Evolutionary conservation across 1,284 basidiomycete species (phyloP), one percentile per base, ranked within the genome.

Genomic region (Lentinus polychrous): DNA sequence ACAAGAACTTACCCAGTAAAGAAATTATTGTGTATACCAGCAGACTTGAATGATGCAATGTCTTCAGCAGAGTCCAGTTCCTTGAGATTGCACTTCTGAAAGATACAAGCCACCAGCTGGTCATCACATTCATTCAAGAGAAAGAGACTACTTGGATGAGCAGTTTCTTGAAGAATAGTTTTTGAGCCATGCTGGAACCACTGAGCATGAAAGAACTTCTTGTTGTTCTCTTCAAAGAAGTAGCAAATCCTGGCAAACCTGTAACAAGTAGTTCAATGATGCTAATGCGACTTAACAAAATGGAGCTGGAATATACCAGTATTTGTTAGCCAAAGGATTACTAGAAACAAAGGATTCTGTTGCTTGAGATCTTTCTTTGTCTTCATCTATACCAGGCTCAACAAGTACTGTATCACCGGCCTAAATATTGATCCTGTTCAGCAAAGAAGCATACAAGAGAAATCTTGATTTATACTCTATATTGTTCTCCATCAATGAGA

Each of bases 191-290:
- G 83, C 22, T 71, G 66, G 49, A 78, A 71, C 83, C 84, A 86
- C 48, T 81, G 78, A 0, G 69, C 79, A 61, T 86, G 83, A 50
- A 82, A 79, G 60, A 68, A 70, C 55, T 76, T 77, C 48, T 55
- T 53, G 4, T 45, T 55, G 24, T 61, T 44, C 22, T 62, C 54
- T 44, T 81, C 74, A 51, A 72, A 81, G 50, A 86, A 74, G 55
- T 81, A 83, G 7, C 69, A 69, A 43, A 86, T 81, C 23, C 68
- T 69, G 46, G 74, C 77, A 56, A 86, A 86, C 83, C 83, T 86
- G 10, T 27, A 41, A 5, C 1, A 17, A 23, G 38, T 24, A 14
- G n/a, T 47, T 4, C 41, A 45, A 39, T 10, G 18, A 31, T 14
- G 15, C 55, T n/a, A n/a, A n/a, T n/a, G n/a, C n/a, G n/a, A n/a